These are phyloP conservation scores for Neurospora sp. DNA, from an alignment of 2,329 filamentous ascomycete species.

Conservation along the genomic window DNA sequence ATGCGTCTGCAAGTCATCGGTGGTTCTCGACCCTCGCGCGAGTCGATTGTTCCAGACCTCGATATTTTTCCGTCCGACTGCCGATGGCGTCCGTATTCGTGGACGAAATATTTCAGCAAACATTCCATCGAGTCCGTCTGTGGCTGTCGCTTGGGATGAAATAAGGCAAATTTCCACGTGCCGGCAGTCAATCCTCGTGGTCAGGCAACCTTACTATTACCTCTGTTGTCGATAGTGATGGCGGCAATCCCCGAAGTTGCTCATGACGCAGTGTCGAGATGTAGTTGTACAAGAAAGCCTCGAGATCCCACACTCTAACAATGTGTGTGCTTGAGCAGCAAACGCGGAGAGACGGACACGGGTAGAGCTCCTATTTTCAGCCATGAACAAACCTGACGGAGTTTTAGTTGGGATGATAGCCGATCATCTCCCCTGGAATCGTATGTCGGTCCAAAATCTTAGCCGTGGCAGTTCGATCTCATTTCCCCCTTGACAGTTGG, in stretches of 20 bases:
- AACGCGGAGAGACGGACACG: background rate
- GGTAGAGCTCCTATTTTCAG: background rate
- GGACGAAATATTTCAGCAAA: background rate
- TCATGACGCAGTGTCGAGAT: background rate
- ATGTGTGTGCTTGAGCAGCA: background rate
- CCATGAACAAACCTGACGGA: background rate
- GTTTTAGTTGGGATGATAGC: background rate
- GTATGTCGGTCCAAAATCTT: background rate
- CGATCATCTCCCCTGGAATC: background rate
- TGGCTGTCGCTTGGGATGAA: background rate
- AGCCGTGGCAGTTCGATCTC: background rate
- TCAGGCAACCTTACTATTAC: background rate
- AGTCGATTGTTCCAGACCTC: background rate
- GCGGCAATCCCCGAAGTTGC: background rate
- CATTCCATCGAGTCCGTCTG: background rate
- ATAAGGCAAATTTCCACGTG: background rate
- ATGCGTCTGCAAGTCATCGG: background rate
- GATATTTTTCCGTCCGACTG: background rate
- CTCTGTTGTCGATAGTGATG: background rate
- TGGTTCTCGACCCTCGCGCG: background rate
- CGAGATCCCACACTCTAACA: background rate
- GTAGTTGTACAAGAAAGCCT: background rate
- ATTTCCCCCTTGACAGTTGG: background rate
- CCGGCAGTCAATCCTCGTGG: background rate
- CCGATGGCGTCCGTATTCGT: background rate